These are phyloP conservation scores for Serendipita indica DNA, from an alignment of 768 basidiomycete genomes.

Conservation along the genomic window DNA sequence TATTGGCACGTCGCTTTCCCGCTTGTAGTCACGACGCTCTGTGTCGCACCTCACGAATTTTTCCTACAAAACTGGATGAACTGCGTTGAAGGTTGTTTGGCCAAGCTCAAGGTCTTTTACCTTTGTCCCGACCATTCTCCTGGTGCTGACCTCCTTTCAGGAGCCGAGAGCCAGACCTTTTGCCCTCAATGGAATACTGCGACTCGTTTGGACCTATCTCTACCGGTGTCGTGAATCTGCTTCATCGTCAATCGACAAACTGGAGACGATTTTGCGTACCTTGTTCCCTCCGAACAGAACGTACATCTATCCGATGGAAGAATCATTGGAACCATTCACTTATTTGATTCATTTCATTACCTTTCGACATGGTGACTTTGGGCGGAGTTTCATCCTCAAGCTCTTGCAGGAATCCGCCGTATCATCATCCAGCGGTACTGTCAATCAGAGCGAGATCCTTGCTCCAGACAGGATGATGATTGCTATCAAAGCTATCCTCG, in stretches of 20 bases:
- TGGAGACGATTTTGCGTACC: conserved; percentile 58
- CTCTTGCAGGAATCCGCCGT: conserved; percentile 57
- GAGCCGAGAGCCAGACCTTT: conserved; percentile 58
- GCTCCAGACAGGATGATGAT: conserved; percentile 56
- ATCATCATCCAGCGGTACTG: conserved; percentile 17
- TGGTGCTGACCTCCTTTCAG: conserved; percentile 27
- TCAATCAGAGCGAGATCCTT: conserved; percentile 29
- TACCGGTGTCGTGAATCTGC: conserved; percentile 79
- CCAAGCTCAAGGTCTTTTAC: conserved; percentile 65
- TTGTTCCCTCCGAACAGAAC: conserved; percentile 65
- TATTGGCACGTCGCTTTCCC: conserved; percentile 86
- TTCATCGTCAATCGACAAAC: conserved; percentile 62
- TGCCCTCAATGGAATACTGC: conserved; percentile 67
- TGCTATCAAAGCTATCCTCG: conserved; percentile 59
- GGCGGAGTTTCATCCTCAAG: conserved; percentile 65
- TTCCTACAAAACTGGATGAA: conserved; percentile 70
- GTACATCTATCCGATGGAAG: conserved; percentile 49
- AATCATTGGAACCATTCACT: conserved; percentile 60
- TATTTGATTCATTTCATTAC: conserved; percentile 72
- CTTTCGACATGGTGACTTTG: conserved; percentile 71
- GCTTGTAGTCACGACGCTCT: conserved; percentile 64
- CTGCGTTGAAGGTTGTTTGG: conserved; percentile 55
- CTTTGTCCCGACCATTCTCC: conserved; percentile 8
- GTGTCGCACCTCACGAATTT: conserved; percentile 73
- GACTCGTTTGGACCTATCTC: conserved; percentile 88